Base-by-base conservation (phyloP, 139 green algal species). In the Chlamydomonas eustigma region DNA sequence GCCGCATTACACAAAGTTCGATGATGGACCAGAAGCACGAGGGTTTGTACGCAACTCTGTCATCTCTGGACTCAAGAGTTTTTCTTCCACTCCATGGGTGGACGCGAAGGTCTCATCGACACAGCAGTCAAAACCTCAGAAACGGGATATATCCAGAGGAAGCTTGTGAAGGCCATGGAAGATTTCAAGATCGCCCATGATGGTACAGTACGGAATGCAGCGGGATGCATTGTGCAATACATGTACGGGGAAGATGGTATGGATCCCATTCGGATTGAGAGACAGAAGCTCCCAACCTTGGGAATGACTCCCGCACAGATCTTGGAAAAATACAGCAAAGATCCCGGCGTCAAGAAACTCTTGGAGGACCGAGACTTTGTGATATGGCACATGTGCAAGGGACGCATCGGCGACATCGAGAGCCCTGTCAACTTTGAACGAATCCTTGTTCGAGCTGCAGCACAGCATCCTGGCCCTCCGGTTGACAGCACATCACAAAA, bases 31-130 rank as follows among this genome's bases (percentile, higher is more conserved):
- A 22, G 94, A 98, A 83, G 82, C 74, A 58, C 74, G 94, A 30
- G 94, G 94, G n/a, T 98, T 98, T 83, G 94, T 98, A 50, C 91
- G 95, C 74, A 97, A 98, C 85, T 97, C 90, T 18, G 98, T 98
- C 83, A 82, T 97, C 52, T 75, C 85, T 5, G 94, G 94, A 0
- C 86, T 98, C 30, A 97, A 82, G 94, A 98, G 89, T 97, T 98
- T 74, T 98, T 97, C 87, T 98, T 98, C 82, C 94, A 98, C 76
- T 93, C 94, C 64, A 98, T 98, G 93, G 94, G 93, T 39, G 94
- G 94, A 0, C 90, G 94, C 2, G 94, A 98, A 87, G 94, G 94
- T 64, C 82, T 98, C 39, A 98, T 98, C 70, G 94, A 98, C 80
- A 98, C 94, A 2, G 94, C 94, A 25, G 93, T 98, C 12, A 98